Conservation (phyloP, 768 basidiomycete genomes). For the Cystofilobasidium capitatum region DNA sequence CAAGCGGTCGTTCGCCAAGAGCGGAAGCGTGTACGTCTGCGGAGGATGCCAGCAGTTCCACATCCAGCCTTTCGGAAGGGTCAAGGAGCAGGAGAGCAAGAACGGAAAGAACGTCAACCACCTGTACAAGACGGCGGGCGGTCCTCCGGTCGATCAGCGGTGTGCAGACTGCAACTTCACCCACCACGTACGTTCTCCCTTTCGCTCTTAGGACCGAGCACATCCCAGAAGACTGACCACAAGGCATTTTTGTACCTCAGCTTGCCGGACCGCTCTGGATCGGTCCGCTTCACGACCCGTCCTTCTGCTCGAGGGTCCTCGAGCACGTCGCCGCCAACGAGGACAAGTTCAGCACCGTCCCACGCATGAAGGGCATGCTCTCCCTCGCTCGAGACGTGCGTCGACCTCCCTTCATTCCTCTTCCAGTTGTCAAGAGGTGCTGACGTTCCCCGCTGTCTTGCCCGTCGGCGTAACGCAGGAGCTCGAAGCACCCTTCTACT, state of each 20-base stretch:
- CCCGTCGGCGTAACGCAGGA: conserved; percentile 51
- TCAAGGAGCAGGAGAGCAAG: conserved; percentile 54
- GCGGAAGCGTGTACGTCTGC: conserved; percentile 75
- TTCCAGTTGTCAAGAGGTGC: too few relatives aligned
- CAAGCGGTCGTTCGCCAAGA: conserved; percentile 75
- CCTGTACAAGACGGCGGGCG: conserved; percentile 61
- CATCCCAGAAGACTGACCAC: too few relatives aligned
- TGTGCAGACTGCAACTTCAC: conserved; percentile 75
- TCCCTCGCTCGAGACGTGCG: conserved; percentile 75
- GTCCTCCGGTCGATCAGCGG: conserved; percentile 46
- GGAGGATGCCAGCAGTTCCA: conserved; percentile 69
- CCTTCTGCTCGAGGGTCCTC: conserved; percentile 66
- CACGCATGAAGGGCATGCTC: conserved; percentile 92
- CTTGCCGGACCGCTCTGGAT: conserved; percentile 96
- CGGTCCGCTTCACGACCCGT: conserved; percentile 66
- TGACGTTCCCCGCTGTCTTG: conserved; percentile 7
- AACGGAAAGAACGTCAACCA: conserved; percentile 50
- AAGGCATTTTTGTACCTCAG: too few relatives aligned
- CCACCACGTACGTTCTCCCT: conserved; percentile 57
- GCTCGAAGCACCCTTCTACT: conserved; percentile 67
- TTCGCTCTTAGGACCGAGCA: too few relatives aligned
- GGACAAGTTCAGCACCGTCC: conserved; percentile 62
- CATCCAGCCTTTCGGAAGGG: conserved; percentile 73
- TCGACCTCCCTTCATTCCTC: conserved; percentile 21
- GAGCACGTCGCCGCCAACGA: conserved; percentile 57